phyloP scores from a whole-genome alignment of 2,329 filamentous ascomycete species.

The Exophiala calicioides region DNA sequence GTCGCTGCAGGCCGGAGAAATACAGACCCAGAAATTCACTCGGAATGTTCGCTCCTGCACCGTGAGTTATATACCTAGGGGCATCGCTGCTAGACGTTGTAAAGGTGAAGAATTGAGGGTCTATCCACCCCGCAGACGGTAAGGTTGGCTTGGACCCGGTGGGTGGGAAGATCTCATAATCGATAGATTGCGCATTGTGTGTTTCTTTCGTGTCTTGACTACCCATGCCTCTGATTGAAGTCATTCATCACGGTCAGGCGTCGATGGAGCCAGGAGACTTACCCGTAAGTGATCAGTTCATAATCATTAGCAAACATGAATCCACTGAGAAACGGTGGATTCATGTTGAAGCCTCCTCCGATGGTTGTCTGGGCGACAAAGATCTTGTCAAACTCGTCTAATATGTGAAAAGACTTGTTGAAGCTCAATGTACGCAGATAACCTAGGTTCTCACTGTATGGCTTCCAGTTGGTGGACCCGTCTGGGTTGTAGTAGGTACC shows the following conservation, averaged over 20 bases:
- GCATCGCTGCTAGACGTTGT: conserved; percentile 39
- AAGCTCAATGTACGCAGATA: conserved; percentile 61
- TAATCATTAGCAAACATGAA: conserved; percentile 65
- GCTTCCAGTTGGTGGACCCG: too few species aligned
- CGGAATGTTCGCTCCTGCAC: conserved; percentile 63
- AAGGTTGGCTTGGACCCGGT: background rate
- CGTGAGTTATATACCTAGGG: conserved; percentile 65
- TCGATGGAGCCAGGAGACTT: conserved; percentile 50
- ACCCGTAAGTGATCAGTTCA: conserved; percentile 66
- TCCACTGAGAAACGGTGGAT: conserved; percentile 59
- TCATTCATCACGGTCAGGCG: too few species aligned
- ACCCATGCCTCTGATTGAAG: too few species aligned
- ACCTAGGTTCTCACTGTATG: conserved; percentile 50
- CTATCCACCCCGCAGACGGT: background rate
- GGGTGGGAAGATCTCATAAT: conserved; percentile 36
- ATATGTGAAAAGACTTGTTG: conserved; percentile 57
- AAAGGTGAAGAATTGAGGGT: background rate
- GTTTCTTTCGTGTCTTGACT: too few species aligned
- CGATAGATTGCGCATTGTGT: conserved; percentile 37
- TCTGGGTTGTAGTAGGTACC: too few species aligned
- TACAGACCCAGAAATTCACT: conserved; percentile 72
- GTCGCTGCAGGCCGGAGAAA: conserved; percentile 64
- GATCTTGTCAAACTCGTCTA: too few species aligned
- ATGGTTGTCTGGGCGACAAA: too few species aligned
- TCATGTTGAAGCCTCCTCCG: conserved; percentile 43